Base-by-base conservation (phyloP, 805 yeast genomes). In the Pichia membranifaciens region DNA sequence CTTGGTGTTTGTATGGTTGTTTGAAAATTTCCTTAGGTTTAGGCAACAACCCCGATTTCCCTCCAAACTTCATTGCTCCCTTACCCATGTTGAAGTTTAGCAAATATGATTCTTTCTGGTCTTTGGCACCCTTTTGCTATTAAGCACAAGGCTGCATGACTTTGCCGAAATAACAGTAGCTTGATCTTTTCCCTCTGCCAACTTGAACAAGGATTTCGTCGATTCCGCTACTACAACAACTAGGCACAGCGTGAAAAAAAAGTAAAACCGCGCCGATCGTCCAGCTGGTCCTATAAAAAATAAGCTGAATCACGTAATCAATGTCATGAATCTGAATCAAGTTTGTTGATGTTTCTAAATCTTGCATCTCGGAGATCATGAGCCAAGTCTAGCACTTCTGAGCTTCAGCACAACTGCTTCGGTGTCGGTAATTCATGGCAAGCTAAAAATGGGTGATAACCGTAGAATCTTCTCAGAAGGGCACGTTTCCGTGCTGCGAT, bases 41-140 rank as follows among this genome's bases (percentile, higher is more conserved):
- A 41, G 97, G 97, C 54, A 90, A 73, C 43, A 87, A 72, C 62
- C 97, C 97, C 42, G 91, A 82, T 65, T 84, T 84, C 15, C 80
- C 80, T 28, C 81, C 80, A 58, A 66, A 71, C 56, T 70, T 76
- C 41, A 75, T 58, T 22, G 71, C 69, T 45, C 78, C 72, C 54
- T 75, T 77, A 44, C 79, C 74, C 75, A 77, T 74, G 3, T n/a
- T 32, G 9, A 21, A 4, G 22, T 3, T 7, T 16, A 22, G 31
- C 25, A 29, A 31, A 13, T 29, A 7, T n/a, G 10, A 10, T 10
- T 7, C 29, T 25, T 25, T 25, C 29, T 25, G 29, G 10, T 25
- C 7, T 25, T 10, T 8, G 29, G 29, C 7, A 7, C 29, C 10
- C 29, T 25, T 25, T 8, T 25, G 7, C 29, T 25, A 8, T 10